phyloP scores from a whole-genome alignment of 345 rosid genomes.

The Schrenkiella parvula region DNA sequence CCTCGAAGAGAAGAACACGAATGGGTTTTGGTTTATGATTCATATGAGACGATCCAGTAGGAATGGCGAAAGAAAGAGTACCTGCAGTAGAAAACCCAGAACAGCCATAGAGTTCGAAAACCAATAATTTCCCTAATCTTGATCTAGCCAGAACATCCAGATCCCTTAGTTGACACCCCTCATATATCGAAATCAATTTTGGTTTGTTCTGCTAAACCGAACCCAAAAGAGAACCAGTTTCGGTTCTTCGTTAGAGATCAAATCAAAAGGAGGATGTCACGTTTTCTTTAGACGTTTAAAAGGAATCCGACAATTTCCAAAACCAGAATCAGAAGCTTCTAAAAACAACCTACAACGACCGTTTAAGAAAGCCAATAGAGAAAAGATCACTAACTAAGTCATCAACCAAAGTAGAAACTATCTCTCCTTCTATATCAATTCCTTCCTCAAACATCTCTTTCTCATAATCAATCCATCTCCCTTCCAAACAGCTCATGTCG shows the following conservation, averaged over 20 bases:
- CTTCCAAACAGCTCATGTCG: constrained; percentile 79
- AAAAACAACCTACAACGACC: not conserved
- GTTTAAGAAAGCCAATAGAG: constrained; percentile 1
- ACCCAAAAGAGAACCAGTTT: not conserved
- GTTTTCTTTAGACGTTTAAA: not conserved
- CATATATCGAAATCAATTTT: too few species aligned
- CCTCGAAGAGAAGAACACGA: too few species aligned
- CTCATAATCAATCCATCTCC: constrained; percentile 79
- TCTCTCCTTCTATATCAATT: constrained; percentile 51
- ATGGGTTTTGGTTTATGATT: too few species aligned
- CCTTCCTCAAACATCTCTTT: constrained; percentile 61
- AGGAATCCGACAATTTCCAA: not conserved
- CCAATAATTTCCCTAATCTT: too few species aligned
- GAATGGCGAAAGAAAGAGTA: too few species aligned
- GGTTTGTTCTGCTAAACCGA: not conserved
- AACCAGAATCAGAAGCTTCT: not conserved
- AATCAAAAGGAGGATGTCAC: not conserved
- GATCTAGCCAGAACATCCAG: too few species aligned
- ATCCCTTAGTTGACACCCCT: too few species aligned
- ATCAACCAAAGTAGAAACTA: constrained; percentile 54
- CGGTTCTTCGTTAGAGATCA: not conserved
- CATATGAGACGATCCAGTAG: too few species aligned
- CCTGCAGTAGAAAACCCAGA: too few species aligned
- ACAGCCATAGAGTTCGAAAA: too few species aligned
- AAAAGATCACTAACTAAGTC: constrained; percentile 57